Conservation (phyloP, 345 rosid species). For the Pelargonium nanum region DNA sequence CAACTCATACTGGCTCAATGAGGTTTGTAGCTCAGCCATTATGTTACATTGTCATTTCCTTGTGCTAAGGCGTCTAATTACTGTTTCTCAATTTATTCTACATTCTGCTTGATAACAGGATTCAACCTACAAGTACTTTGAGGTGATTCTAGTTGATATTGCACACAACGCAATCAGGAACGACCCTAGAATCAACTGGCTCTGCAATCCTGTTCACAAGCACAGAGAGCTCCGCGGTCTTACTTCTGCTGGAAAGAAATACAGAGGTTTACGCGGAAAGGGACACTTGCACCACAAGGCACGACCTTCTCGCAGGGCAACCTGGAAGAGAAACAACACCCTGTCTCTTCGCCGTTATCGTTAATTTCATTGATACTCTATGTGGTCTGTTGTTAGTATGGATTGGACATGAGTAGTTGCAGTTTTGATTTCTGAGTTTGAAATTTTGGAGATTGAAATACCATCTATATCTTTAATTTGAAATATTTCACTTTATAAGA, state of each 20-base stretch:
- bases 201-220: slow-evolving; percentile 24
- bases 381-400: background rate
- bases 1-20: slow-evolving; percentile 30
- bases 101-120: slow-evolving; percentile 9
- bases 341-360: slow-evolving; percentile 17
- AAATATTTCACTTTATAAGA: background rate
- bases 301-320: slow-evolving; percentile 20
- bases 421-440: too few relatives aligned
- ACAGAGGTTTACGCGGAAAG: slow-evolving; percentile 24
- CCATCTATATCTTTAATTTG: background rate
- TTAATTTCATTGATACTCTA: background rate
- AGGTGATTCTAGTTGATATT: slow-evolving; percentile 23
- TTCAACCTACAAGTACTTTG: slow-evolving; percentile 25
- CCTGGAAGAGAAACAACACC: slow-evolving; percentile 25
- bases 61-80: background rate
- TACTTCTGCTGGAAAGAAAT: slow-evolving; percentile 24
- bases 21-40: slow-evolving; percentile 10
- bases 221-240: slow-evolving; percentile 25
- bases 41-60: too few relatives aligned
- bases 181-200: slow-evolving; percentile 28
- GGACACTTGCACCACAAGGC: slow-evolving; percentile 20
- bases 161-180: slow-evolving; percentile 24
- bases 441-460: background rate
- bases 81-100: background rate
- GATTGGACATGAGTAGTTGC: background rate